These are phyloP conservation scores for Curvularia hawaiiensis DNA, from an alignment of 2,329 filamentous ascomycete species.

Conservation along the genomic window DNA sequence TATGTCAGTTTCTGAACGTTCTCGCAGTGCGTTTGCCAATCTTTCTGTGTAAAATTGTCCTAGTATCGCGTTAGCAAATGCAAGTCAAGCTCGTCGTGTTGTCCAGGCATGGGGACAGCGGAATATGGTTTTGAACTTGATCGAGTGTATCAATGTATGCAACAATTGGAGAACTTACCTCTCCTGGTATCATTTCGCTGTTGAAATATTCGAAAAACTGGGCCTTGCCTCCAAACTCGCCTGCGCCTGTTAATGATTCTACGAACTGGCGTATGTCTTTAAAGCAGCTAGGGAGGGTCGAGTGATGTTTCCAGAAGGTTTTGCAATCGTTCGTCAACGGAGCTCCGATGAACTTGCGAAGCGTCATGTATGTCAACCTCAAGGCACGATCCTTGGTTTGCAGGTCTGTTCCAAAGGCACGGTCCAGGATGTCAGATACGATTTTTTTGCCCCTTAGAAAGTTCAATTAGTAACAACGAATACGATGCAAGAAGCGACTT, in stretches of 20 bases:
- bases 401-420: conserved; percentile 18
- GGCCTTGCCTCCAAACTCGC: background rate
- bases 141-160: background rate
- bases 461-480: conserved; percentile 2
- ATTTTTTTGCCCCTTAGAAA: conserved; percentile 10
- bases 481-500: background rate
- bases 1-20: conserved; percentile 37
- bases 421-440: conserved; percentile 14
- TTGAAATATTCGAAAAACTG: conserved; percentile 18
- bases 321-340: conserved; percentile 25
- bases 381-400: conserved; percentile 23
- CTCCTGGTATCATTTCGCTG: background rate
- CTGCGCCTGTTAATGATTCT: conserved; percentile 13
- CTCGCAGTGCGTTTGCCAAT: conserved; percentile 26
- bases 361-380: conserved; percentile 21
- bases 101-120: background rate
- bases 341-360: conserved; percentile 15
- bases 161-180: background rate
- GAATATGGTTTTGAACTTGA: background rate
- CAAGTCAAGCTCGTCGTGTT: too few relatives aligned
- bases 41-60: background rate
- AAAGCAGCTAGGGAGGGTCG: conserved; percentile 32
- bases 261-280: conserved; percentile 36
- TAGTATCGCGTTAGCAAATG: background rate
- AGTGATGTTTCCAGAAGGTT: conserved; percentile 30